Conservation (phyloP, 1,139 yeast species). For the Debaryomyces coudertii region DNA sequence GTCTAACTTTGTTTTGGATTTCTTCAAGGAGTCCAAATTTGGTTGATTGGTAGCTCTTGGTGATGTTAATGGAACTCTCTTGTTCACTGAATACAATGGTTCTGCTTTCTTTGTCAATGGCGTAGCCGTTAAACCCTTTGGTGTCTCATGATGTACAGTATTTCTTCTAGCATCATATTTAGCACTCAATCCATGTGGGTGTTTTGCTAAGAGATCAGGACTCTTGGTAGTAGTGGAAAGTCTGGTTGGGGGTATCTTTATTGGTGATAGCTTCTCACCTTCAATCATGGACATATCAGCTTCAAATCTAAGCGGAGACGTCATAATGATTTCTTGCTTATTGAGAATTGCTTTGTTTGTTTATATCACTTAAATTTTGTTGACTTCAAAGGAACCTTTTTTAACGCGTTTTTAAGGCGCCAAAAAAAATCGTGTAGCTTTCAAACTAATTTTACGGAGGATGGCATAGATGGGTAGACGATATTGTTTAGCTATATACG, state of each 20-base stretch:
- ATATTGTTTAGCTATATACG: not conserved
- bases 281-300: conserved; percentile 12
- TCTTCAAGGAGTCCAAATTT: conserved; percentile 22
- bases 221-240: conserved; percentile 8
- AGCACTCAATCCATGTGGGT: conserved; percentile 53
- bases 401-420: conserved; percentile 4
- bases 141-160: conserved; percentile 25
- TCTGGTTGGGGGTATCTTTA: conserved; percentile 14
- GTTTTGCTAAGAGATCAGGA: conserved; percentile 27
- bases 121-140: conserved; percentile 16
- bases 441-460: not conserved
- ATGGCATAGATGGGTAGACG: not conserved
- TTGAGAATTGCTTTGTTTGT: conserved; percentile 4
- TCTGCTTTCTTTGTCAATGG: conserved; percentile 18
- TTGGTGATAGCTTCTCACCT: conserved; percentile 18
- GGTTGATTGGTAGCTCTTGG: conserved; percentile 32
- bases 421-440: conserved; percentile 1
- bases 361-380: conserved; percentile 6
- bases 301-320: conserved; percentile 16
- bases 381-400: conserved; percentile 2
- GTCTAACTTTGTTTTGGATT: conserved; percentile 22
- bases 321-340: conserved; percentile 11
- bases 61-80: conserved; percentile 41
- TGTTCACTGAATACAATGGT: conserved; percentile 11
- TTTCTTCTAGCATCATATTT: conserved; percentile 35